Conservation (phyloP, 495 filamentous ascomycete genomes). For the Aspergillus avenaceus region DNA sequence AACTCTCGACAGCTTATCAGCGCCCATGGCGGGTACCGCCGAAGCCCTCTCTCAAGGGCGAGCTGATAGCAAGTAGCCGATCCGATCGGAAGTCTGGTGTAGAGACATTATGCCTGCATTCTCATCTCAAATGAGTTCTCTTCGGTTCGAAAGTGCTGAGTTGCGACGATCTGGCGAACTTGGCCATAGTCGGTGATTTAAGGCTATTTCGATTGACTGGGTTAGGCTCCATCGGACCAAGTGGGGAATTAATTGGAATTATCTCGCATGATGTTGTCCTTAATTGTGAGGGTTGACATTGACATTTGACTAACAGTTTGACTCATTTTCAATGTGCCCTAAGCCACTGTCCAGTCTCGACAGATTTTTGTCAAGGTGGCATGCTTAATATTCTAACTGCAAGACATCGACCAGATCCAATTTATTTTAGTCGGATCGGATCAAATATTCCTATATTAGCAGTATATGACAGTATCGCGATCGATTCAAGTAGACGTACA, state of each 20-base stretch:
- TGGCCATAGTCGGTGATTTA: neutral
- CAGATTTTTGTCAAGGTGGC: too few relatives aligned
- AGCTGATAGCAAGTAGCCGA: constrained; percentile 5
- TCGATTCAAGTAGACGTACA: too few relatives aligned
- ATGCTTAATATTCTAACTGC: too few relatives aligned
- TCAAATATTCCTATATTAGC: too few relatives aligned
- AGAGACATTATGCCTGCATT: neutral
- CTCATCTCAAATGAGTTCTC: neutral
- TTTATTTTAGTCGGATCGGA: too few relatives aligned
- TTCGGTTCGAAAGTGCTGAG: too few relatives aligned
- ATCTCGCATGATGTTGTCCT: neutral
- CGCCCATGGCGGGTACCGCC: constrained; percentile 7
- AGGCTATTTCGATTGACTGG: neutral
- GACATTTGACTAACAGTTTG: neutral
- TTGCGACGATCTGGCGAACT: too few relatives aligned
- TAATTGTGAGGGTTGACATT: neutral
- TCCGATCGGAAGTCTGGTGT: neutral
- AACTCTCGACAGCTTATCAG: neutral
- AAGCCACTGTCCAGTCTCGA: too few relatives aligned
- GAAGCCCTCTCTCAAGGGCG: neutral
- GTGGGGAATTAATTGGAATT: neutral
- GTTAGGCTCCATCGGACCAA: too few relatives aligned
- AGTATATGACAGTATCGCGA: too few relatives aligned
- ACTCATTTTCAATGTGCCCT: too few relatives aligned
- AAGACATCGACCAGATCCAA: too few relatives aligned